phyloP scores from a whole-genome alignment of 805 yeast genomes.

The Debaryomyces castellii region DNA sequence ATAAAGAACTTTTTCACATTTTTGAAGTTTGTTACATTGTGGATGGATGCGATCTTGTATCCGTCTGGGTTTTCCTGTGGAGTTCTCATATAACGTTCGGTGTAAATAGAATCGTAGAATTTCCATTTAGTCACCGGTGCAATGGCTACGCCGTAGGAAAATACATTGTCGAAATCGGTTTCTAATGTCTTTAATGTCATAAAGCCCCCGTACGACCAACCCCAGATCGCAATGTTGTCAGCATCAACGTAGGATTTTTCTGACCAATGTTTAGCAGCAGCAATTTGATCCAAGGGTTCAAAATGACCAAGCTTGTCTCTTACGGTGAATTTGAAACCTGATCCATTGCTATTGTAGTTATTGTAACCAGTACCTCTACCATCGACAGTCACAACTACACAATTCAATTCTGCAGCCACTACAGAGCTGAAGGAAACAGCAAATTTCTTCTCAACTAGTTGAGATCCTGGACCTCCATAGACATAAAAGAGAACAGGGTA shows the following conservation, averaged over 20 bases:
- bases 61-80: slow-evolving; percentile 52
- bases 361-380: slow-evolving; percentile 96
- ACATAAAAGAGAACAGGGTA: slow-evolving; percentile 89
- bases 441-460: slow-evolving; percentile 66
- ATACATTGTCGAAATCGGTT: slow-evolving; percentile 56
- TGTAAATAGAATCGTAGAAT: slow-evolving; percentile 73
- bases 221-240: slow-evolving; percentile 70
- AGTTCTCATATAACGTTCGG: slow-evolving; percentile 71
- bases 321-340: slow-evolving; percentile 69
- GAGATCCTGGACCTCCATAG: slow-evolving; percentile 96
- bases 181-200: slow-evolving; percentile 73
- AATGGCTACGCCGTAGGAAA: slow-evolving; percentile 76
- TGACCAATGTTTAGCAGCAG: slow-evolving; percentile 77
- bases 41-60: slow-evolving; percentile 45
- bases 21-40: slow-evolving; percentile 45
- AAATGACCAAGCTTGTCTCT: slow-evolving; percentile 77
- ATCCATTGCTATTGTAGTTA: slow-evolving; percentile 51
- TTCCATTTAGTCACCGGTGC: slow-evolving; percentile 86
- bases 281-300: slow-evolving; percentile 85
- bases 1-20: slow-evolving; percentile 56
- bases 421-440: slow-evolving; percentile 67
- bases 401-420: slow-evolving; percentile 72
- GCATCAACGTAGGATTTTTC: slow-evolving; percentile 59
- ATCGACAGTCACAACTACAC: slow-evolving; percentile 91
- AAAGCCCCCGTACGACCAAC: slow-evolving; percentile 88